Conservation (phyloP, 1,284 basidiomycete genomes). For the Agaricales sp. region DNA sequence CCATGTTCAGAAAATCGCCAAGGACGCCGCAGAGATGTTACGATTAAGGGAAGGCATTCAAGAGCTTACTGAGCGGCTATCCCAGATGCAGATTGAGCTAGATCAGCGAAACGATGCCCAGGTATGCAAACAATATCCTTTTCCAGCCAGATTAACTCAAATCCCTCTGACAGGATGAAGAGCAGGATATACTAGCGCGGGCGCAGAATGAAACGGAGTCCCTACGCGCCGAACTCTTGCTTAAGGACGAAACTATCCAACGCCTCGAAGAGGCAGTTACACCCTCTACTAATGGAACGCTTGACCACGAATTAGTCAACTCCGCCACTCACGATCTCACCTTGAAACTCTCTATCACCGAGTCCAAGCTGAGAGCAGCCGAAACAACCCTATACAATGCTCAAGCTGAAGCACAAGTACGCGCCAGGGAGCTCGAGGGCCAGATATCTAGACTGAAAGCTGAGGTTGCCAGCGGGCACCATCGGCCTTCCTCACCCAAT, state of each 20-base stretch:
- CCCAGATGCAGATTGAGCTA: slow-evolving; percentile 35
- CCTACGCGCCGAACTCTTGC: slow-evolving; percentile 44
- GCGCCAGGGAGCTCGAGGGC: slow-evolving; percentile 46
- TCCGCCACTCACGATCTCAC: slow-evolving; percentile 61
- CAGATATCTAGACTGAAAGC: slow-evolving; percentile 55
- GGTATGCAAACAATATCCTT: too few species aligned
- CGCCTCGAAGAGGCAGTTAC: slow-evolving; percentile 34
- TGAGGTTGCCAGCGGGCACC: slow-evolving; percentile 36
- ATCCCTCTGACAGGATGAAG: slow-evolving; percentile 49
- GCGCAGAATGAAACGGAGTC: slow-evolving; percentile 59
- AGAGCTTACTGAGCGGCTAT: slow-evolving; percentile 39
- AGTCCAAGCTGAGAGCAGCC: slow-evolving; percentile 65
- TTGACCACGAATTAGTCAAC: slow-evolving; percentile 63
- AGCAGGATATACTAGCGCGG: slow-evolving; percentile 47
- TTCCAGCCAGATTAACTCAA: too few species aligned
- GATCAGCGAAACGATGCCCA: slow-evolving; percentile 34
- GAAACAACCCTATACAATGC: slow-evolving; percentile 68
- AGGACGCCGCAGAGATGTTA: slow-evolving; percentile 42
- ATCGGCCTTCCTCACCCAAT: slow-evolving; percentile 30
- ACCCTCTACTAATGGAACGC: slow-evolving; percentile 27
- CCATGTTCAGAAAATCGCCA: slow-evolving; percentile 41
- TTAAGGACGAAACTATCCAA: slow-evolving; percentile 57
- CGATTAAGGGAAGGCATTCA: slow-evolving; percentile 32
- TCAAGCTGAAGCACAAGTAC: slow-evolving; percentile 50
- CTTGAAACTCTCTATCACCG: slow-evolving; percentile 69